Evolutionary conservation across 2,329 filamentous ascomycete genomes (phyloP), one percentile per base, ranked within the genome.

Genomic region (Colletotrichum cordylinicola): DNA sequence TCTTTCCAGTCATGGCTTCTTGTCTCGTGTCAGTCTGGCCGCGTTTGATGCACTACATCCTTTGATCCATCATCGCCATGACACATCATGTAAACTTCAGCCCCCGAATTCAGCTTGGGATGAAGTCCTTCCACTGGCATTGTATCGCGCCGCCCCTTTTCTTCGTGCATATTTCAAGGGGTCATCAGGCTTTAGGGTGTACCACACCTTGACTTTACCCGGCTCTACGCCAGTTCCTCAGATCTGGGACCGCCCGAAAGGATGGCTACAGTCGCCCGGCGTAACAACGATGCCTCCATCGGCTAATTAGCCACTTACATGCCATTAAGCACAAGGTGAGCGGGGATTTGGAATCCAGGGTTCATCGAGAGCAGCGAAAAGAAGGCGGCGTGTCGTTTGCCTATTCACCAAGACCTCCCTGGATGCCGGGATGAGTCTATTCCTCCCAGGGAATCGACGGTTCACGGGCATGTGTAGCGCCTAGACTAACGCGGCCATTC

Each of bases 151-250:
- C 39, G n/a, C 68, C 68, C 72, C 67, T 58, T 69, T 56, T 48
- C 16, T 29, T 24, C 21, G 29, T 16, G 10, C 29, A 29, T 5
- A 24, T n/a, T 15, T 29, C 16, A 24, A 39, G 43, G 43, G 33
- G 7, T 31, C 43, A 52, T 33, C 12, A 1, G 61, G n/a, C 33
- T 65, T 12, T 33, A 35, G 39, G 55, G 24, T 24, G 56, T 27
- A 39, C 35, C 73, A 64, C 31, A 58, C 27, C 27, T 74, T 8
- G 43, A 76, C 15, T 73, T 76, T 55, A 76, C 4, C 74, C 74
- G 74, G 74, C 58, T 16, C 9, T 8, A 6, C 10, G 33, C 33
- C 56, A 58, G 27, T 73, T 31, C 74, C 74, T 37, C 35, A 71
- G 64, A 58, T 60, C 43, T 60, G 74, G 74, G 21, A 73, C 73